These are phyloP conservation scores for Pyracantha coccinea DNA, from an alignment of 331 rosid genomes.

Conservation along the genomic window DNA sequence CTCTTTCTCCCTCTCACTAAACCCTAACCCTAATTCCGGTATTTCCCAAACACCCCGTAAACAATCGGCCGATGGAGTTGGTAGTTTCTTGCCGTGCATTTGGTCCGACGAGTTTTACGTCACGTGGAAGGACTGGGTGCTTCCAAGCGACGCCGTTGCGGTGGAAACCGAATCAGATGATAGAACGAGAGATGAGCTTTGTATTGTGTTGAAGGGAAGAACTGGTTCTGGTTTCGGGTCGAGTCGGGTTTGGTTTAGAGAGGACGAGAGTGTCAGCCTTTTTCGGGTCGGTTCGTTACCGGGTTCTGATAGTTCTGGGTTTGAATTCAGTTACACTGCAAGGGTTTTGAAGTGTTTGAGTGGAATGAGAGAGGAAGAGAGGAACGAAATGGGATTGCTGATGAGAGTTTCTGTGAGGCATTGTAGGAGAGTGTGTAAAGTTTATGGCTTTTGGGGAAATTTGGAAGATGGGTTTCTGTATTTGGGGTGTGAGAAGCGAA, in stretches of 20 bases:
- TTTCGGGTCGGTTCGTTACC: conserved; percentile 36
- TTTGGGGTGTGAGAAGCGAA: conserved; percentile 46
- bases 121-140: conserved; percentile 64
- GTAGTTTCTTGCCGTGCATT: conserved; percentile 26
- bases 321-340: conserved; percentile 47
- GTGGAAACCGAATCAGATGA: conserved; percentile 8
- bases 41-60: conserved; percentile 9
- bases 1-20: conserved; percentile 28
- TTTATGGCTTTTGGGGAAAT: conserved; percentile 81
- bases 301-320: conserved; percentile 6
- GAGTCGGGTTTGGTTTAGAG: conserved; percentile 9
- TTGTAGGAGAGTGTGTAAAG: conserved; percentile 36
- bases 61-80: background rate
- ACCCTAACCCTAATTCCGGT: conserved; percentile 10
- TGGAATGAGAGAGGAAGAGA: conserved; percentile 49
- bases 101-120: conserved; percentile 68
- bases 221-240: conserved; percentile 10
- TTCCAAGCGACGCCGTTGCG: conserved; percentile 44
- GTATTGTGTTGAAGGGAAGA: conserved; percentile 13
- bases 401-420: conserved; percentile 41
- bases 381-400: conserved; percentile 48
- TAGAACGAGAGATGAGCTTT: background rate
- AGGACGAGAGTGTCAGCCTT: conserved; percentile 37
- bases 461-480: conserved; percentile 47
- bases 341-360: conserved; percentile 57